Percentiles rank a stretch among this genome's conserved stretches.
phyloP scores from a whole-genome alignment of 169 alveolate species.

The Blepharisma undulans region DNA sequence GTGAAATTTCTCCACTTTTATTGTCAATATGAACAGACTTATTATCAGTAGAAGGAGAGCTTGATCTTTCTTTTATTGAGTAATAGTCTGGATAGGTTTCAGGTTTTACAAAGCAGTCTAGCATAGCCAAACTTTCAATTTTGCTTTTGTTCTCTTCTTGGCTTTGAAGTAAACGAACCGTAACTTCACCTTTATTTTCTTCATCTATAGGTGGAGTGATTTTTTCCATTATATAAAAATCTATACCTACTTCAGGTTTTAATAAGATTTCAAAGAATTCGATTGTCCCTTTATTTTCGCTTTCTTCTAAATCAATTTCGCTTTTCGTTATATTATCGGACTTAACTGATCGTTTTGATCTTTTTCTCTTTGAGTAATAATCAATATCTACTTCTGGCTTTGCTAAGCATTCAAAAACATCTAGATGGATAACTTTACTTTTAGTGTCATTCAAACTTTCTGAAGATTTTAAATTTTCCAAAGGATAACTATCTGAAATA shows the following conservation, averaged over 20 bases:
- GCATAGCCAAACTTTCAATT: neutral
- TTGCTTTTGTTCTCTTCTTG: too few relatives aligned
- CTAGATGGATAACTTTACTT: neutral
- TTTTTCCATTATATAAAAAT: too few relatives aligned
- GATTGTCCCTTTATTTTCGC: neutral
- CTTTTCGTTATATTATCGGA: neutral
- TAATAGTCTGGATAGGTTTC: neutral
- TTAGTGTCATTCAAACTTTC: neutral
- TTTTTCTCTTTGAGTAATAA: neutral
- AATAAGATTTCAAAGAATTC: neutral
- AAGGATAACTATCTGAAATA: neutral
- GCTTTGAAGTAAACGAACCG: too few relatives aligned
- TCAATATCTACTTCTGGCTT: neutral
- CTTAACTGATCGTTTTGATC: neutral
- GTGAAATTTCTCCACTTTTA: neutral
- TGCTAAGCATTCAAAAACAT: neutral
- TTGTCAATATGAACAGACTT: neutral
- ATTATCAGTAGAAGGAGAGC: neutral
- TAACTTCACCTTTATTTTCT: neutral
- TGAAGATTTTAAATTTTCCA: neutral
- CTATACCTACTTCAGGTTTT: neutral
- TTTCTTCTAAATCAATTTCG: neutral
- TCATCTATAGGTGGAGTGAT: neutral
- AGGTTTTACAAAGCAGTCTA: neutral
- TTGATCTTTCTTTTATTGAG: neutral